Evolutionary conservation across 1,284 basidiomycete genomes (phyloP).

Genomic region (Porphyrellus sp.): DNA sequence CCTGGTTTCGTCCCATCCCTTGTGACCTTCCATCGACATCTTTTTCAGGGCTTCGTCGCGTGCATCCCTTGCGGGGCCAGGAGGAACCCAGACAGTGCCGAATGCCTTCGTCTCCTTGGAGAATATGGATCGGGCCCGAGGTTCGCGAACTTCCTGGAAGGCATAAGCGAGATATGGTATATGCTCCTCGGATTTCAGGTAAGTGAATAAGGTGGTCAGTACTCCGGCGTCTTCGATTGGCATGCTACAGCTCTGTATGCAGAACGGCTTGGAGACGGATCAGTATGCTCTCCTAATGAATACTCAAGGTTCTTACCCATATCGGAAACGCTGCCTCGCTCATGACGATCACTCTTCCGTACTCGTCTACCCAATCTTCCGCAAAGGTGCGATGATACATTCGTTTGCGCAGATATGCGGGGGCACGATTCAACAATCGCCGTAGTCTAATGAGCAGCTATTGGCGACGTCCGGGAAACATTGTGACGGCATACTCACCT

Average conservation of each 20-base stretch:
- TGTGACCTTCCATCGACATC: constrained; percentile 30
- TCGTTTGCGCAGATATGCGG: constrained; percentile 27
- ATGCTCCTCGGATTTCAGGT: constrained; percentile 40
- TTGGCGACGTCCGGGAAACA: not conserved
- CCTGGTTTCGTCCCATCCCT: constrained; percentile 31
- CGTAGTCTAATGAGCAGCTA: constrained; percentile 19
- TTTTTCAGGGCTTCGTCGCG: constrained; percentile 39
- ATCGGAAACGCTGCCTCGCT: constrained; percentile 50
- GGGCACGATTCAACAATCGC: constrained; percentile 22
- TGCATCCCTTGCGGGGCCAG: constrained; percentile 38
- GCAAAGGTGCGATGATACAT: constrained; percentile 28
- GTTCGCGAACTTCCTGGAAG: constrained; percentile 45
- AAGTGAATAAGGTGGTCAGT: constrained; percentile 43
- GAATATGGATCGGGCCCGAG: constrained; percentile 27
- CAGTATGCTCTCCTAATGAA: not conserved
- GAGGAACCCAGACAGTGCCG: constrained; percentile 33
- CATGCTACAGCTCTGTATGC: constrained; percentile 35
- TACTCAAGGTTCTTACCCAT: constrained; percentile 26
- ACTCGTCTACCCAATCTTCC: constrained; percentile 39
- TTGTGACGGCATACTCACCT: constrained; percentile 12
- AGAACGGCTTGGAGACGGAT: constrained; percentile 32
- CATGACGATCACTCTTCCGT: constrained; percentile 41
- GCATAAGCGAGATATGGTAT: constrained; percentile 40
- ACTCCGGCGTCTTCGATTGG: constrained; percentile 44
- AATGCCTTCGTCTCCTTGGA: constrained; percentile 29